These are phyloP conservation scores for Pholiota adiposa DNA, from an alignment of 1,284 basidiomycete genomes.

Conservation along the genomic window DNA sequence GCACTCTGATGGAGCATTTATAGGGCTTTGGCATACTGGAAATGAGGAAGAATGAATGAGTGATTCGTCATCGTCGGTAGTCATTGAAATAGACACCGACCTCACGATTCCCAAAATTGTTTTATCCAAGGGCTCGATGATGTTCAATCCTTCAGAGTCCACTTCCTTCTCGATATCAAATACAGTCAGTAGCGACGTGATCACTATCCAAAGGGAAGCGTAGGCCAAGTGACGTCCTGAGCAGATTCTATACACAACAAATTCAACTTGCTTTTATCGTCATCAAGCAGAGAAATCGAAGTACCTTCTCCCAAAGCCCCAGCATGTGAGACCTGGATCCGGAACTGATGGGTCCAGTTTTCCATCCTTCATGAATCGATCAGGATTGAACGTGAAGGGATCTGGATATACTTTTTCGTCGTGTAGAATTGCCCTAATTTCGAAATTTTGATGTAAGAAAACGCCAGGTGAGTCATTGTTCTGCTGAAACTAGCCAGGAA, in stretches of 20 bases:
- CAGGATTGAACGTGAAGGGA: slow-evolving; percentile 22
- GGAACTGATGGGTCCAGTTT: background rate
- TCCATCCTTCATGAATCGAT: slow-evolving; percentile 33
- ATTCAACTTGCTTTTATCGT: background rate
- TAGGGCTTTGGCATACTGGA: background rate
- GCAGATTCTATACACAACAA: background rate
- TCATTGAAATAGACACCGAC: too few species aligned
- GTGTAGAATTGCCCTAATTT: slow-evolving; percentile 45
- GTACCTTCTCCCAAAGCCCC: background rate
- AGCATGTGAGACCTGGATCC: background rate
- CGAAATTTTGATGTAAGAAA: too few species aligned
- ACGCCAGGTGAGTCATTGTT: too few species aligned
- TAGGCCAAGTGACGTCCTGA: background rate
- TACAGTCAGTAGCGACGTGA: background rate
- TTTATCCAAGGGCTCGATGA: background rate
- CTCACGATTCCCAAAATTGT: background rate
- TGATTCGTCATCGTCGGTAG: too few species aligned
- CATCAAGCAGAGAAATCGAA: background rate
- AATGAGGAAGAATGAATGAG: background rate
- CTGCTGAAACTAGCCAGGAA: too few species aligned
- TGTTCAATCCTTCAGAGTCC: background rate
- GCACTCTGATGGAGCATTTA: too few species aligned
- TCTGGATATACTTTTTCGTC: slow-evolving; percentile 10
- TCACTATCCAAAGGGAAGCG: background rate
- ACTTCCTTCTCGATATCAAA: background rate